Percentiles rank a stretch among this genome's conserved stretches.
These are phyloP conservation scores for Alnus rubra DNA, from an alignment of 306 rosid genomes.

Conservation along the genomic window DNA sequence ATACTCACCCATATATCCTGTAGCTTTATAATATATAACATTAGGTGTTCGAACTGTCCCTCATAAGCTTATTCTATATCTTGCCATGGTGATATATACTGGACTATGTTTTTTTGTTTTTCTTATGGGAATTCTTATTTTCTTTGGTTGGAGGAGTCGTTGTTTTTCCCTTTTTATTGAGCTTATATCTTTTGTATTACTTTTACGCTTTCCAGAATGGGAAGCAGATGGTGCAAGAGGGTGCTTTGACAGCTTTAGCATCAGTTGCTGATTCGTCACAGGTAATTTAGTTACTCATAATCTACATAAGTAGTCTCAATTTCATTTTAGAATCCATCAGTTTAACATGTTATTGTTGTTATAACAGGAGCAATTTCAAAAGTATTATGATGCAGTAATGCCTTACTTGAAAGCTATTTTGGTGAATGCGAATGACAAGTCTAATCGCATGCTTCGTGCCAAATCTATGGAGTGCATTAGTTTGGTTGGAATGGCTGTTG, in stretches of 20 bases:
- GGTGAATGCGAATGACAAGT: slow-evolving; percentile 91
- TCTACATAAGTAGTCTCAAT: not conserved
- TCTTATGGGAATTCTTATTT: not conserved
- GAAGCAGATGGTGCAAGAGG: slow-evolving; percentile 80
- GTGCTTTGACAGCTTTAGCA: slow-evolving; percentile 73
- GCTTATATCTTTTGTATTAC: not conserved
- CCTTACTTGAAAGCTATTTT: slow-evolving; percentile 91
- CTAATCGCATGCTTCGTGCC: slow-evolving; percentile 96
- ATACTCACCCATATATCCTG: not conserved
- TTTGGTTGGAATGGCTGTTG: slow-evolving; percentile 99
- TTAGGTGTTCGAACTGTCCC: not conserved
- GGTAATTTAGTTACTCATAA: slow-evolving; percentile 37
- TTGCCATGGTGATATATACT: not conserved
- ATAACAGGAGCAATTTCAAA: slow-evolving; percentile 63
- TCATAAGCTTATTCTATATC: not conserved
- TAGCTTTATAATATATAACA: not conserved
- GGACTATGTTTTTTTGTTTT: not conserved
- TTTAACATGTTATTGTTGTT: slow-evolving; percentile 14
- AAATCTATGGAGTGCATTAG: slow-evolving; percentile 99
- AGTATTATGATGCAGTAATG: slow-evolving; percentile 91
- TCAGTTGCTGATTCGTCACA: slow-evolving; percentile 86
- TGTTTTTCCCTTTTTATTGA: not conserved
- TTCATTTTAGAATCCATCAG: slow-evolving; percentile 2
- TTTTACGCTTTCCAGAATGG: slow-evolving; percentile 45
- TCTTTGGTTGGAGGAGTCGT: not conserved